Evolutionary conservation across 2,329 filamentous ascomycete genomes (phyloP).

Genomic region (Byssoonygena ceratinophila): DNA sequence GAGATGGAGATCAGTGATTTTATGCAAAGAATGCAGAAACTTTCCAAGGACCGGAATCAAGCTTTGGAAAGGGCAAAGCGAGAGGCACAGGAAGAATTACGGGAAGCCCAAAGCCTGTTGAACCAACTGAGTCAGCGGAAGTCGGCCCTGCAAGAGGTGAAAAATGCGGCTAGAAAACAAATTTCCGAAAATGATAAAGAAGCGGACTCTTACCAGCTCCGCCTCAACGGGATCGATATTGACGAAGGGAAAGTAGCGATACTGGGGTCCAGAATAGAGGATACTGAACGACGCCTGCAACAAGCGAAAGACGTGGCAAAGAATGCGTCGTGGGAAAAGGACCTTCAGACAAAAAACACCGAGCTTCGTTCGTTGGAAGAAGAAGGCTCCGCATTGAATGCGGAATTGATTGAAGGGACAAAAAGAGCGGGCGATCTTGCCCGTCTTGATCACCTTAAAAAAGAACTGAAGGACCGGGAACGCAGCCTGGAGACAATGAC

Average conservation of each 20-base stretch:
- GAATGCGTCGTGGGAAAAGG: slow-evolving; percentile 56
- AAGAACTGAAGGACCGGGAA: slow-evolving; percentile 63
- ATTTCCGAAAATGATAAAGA: slow-evolving; percentile 65
- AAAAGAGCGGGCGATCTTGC: slow-evolving; percentile 72
- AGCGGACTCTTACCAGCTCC: slow-evolving; percentile 53
- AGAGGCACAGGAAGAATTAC: slow-evolving; percentile 62
- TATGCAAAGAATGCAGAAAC: slow-evolving; percentile 62
- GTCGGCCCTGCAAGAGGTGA: slow-evolving; percentile 61
- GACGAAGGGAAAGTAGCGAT: slow-evolving; percentile 77
- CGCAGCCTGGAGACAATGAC: slow-evolving; percentile 66
- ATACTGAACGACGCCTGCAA: slow-evolving; percentile 54
- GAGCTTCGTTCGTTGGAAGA: slow-evolving; percentile 60
- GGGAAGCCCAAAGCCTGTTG: slow-evolving; percentile 60
- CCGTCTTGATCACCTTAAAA: slow-evolving; percentile 70
- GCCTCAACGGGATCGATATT: slow-evolving; percentile 61
- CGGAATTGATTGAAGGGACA: slow-evolving; percentile 75
- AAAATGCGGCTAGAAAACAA: slow-evolving; percentile 60
- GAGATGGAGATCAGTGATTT: slow-evolving; percentile 66
- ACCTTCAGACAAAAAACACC: slow-evolving; percentile 55
- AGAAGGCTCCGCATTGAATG: slow-evolving; percentile 58
- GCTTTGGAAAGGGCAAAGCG: slow-evolving; percentile 64
- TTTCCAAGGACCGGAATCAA: slow-evolving; percentile 66
- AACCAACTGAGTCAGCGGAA: slow-evolving; percentile 65
- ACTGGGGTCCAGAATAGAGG: slow-evolving; percentile 61
- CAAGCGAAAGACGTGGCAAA: slow-evolving; percentile 54